Percentiles rank a stretch among this genome's conserved stretches.
Conservation (phyloP, 2,329 filamentous ascomycete genomes). For the Fusarium ambrosium region DNA sequence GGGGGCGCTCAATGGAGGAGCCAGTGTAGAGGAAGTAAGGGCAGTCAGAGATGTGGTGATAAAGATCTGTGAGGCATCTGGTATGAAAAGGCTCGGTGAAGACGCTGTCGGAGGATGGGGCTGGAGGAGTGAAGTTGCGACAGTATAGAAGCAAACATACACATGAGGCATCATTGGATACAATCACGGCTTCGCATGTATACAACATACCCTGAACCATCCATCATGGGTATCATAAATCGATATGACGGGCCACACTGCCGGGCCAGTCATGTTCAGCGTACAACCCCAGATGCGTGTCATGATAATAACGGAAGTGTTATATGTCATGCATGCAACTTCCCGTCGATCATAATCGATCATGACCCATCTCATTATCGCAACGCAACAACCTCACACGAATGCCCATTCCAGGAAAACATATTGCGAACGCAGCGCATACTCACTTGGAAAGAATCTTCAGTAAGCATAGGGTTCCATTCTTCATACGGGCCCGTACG, state of each 20-base stretch:
- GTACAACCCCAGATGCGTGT: slow-evolving; percentile 1
- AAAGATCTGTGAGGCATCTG: slow-evolving; percentile 45
- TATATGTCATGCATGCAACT: slow-evolving; percentile 12
- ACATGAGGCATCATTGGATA: neutral
- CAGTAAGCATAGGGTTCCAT: slow-evolving; percentile 6
- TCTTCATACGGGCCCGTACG: neutral
- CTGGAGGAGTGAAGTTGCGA: slow-evolving; percentile 47
- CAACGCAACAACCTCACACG: neutral
- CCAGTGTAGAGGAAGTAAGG: slow-evolving; percentile 44
- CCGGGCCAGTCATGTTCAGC: neutral
- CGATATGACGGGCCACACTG: neutral
- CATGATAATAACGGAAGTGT: neutral
- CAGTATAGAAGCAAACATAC: slow-evolving; percentile 23
- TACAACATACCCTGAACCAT: slow-evolving; percentile 1
- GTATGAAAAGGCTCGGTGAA: slow-evolving; percentile 38
- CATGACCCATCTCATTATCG: neutral
- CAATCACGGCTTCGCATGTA: neutral
- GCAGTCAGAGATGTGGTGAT: slow-evolving; percentile 45
- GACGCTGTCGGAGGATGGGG: slow-evolving; percentile 44
- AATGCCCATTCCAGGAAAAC: slow-evolving; percentile 5
- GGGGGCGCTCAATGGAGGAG: slow-evolving; percentile 45
- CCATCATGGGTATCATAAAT: neutral
- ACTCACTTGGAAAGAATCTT: neutral
- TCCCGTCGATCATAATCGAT: slow-evolving; percentile 3
- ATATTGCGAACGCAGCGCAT: neutral